Conservation (phyloP, 768 basidiomycete genomes). For the Brasilioporus rufonigricans region DNA sequence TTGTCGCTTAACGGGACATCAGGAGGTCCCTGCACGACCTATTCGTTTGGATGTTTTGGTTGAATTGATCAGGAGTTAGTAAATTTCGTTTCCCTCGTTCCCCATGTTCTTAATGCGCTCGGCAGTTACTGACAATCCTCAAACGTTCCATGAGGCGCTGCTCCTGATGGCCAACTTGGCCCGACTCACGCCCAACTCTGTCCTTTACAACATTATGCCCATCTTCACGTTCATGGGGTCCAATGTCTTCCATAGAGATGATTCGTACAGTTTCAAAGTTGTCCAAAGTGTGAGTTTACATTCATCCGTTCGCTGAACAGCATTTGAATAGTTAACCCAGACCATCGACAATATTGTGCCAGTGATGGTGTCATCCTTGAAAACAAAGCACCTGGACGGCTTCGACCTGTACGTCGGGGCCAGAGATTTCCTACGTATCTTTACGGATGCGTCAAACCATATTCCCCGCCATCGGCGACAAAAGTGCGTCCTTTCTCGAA, state of each 20-base stretch:
- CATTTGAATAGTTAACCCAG: constrained; percentile 36
- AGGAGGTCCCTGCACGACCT: constrained; percentile 57
- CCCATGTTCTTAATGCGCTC: not conserved
- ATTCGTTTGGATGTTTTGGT: constrained; percentile 84
- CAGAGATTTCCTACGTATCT: constrained; percentile 82
- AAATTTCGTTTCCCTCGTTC: not conserved
- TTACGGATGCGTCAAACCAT: constrained; percentile 90
- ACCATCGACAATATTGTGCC: constrained; percentile 94
- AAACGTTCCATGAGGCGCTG: constrained; percentile 91
- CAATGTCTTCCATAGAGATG: constrained; percentile 96
- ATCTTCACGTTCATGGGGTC: constrained; percentile 99
- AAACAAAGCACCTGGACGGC: constrained; percentile 47
- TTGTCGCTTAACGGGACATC: not conserved
- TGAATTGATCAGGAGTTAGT: constrained; percentile 75
- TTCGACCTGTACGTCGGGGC: constrained; percentile 67
- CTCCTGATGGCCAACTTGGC: constrained; percentile 84
- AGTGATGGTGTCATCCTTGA: constrained; percentile 82
- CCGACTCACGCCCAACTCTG: constrained; percentile 82
- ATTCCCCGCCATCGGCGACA: constrained; percentile 91
- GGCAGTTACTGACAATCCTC: constrained; percentile 84
- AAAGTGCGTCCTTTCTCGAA: constrained; percentile 50
- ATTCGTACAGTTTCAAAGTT: constrained; percentile 91
- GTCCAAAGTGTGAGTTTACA: constrained; percentile 72
- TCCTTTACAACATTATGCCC: constrained; percentile 94
- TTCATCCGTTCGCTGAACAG: not conserved